Evolutionary conservation across 176 grass and related monocot species (phyloP).

Genomic region (Phoenix roebelenii): DNA sequence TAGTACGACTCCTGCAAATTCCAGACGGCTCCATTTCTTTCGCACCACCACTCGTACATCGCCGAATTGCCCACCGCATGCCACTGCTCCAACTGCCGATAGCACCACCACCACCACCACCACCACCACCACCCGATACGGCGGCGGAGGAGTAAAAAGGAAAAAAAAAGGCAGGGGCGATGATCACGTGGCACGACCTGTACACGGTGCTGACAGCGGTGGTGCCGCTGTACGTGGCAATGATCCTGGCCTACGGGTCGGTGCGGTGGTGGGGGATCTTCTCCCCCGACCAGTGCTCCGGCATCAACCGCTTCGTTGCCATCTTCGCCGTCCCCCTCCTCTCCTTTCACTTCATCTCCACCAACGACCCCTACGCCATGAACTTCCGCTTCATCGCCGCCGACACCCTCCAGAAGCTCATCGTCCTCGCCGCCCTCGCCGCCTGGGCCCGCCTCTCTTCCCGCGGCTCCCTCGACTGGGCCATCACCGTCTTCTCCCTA

Average conservation of each 20-base stretch:
- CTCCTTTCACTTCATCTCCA: conserved; percentile 89
- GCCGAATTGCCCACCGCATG: no score
- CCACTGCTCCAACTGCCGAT: no score
- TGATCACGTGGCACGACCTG: conserved; percentile 53
- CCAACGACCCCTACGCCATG: conserved; percentile 70
- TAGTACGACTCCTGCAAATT: no score
- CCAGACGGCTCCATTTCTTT: no score
- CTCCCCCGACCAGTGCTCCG: conserved; percentile 77
- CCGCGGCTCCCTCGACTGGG: conserved; percentile 40
- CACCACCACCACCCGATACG: no score
- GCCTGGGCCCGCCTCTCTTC: conserved; percentile 28
- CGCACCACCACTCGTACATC: no score
- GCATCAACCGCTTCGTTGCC: conserved; percentile 83
- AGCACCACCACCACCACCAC: no score
- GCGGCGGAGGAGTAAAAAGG: no score
- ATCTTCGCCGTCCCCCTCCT: conserved; percentile 80
- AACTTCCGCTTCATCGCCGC: conserved; percentile 70
- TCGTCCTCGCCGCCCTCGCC: conserved; percentile 47
- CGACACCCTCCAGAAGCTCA: conserved; percentile 79
- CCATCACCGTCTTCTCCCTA: conserved; percentile 66
- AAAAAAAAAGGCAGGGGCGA: neutral
- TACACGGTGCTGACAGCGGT: conserved; percentile 68
- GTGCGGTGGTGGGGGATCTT: conserved; percentile 68
- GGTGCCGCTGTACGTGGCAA: conserved; percentile 77
- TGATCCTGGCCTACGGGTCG: conserved; percentile 62